Evolutionary conservation across 805 yeast species (phyloP), one percentile per base, ranked within the genome.

Genomic region (Pichia thaimueangensis): DNA sequence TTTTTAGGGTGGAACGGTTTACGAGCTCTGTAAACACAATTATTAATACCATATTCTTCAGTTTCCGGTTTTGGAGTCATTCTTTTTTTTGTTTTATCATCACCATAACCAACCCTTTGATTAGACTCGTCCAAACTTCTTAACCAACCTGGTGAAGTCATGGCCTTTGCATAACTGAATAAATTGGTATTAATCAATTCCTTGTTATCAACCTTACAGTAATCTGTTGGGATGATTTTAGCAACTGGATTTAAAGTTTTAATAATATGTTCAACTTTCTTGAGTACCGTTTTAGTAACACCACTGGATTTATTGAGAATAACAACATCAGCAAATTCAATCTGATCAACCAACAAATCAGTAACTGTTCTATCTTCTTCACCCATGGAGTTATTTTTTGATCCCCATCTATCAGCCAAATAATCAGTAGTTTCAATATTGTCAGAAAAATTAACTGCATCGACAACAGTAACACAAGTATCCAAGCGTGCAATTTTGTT

Each of bases 381-480:
- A 25, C 62, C 63, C 43, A 59, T 67, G 11, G 68, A 70, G 24
- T 56, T 57, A 15, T 63, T 63, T 19, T 40, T 40, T 1, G 39
- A 34, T 2, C 69, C 70, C 50, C 50, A 66, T 42, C 73, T 58
- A 43, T 68, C 69, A 10, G 55, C 63, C 40, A 69, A 54, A 39
- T 67, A 67, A 9, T 69, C 68, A 15, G 67, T 63, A 7, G 73
- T 68, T 47, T 71, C 71, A 45, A 68, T 62, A 47, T 68, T 67
- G 13, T 58, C 38, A 3, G 64, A 45, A 44, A 70, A 70, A 43
- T 68, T 69, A 19, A 63, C 48, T 4, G 70, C 65, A 51, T 70
- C 74, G 20, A 70, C 56, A 20, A 70, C 72, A 1, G 75, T 70
- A 17, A 70, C 74, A 49, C 71, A 65, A 8, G 74, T 69, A 45